Percentiles rank a stretch among this genome's conserved stretches.
These are phyloP conservation scores for Mucor saturninus DNA, from an alignment of 371 early-diverging fungal species.

Conservation along the genomic window DNA sequence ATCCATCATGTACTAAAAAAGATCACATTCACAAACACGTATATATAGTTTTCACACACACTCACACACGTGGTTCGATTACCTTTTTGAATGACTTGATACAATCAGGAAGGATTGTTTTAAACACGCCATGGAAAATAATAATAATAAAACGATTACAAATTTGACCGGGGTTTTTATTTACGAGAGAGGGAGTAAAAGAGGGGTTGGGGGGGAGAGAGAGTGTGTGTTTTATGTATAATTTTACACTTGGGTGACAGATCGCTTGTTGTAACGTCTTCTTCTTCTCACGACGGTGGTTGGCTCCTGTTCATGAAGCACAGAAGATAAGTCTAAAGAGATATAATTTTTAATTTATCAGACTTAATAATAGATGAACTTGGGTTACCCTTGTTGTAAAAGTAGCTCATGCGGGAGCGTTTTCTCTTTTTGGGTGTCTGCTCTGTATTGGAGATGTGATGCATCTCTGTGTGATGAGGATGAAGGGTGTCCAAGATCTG, in stretches of 20 bases:
- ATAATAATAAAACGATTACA: too few relatives aligned
- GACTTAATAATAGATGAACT: not conserved
- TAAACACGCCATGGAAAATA: too few relatives aligned
- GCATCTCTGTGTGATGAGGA: constrained; percentile 1
- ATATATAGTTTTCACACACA: too few relatives aligned
- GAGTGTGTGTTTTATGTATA: not conserved
- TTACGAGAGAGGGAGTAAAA: not conserved
- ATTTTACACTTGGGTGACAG: not conserved
- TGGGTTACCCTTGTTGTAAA: constrained; percentile 7
- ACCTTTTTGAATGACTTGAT: too few relatives aligned
- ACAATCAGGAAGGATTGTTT: too few relatives aligned
- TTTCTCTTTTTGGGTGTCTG: constrained; percentile 6
- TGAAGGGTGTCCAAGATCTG: constrained; percentile 22
- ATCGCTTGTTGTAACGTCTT: constrained; percentile 19
- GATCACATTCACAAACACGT: too few relatives aligned
- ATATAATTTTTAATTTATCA: not conserved
- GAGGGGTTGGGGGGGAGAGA: not conserved
- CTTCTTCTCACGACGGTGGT: constrained; percentile 17
- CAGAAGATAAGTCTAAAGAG: not conserved
- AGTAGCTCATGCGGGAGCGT: not conserved
- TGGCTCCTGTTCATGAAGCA: not conserved
- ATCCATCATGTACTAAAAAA: too few relatives aligned
- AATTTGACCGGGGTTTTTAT: too few relatives aligned
- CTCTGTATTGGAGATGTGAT: not conserved
- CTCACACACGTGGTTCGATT: too few relatives aligned